Evolutionary conservation across 331 rosid species (phyloP).

Genomic region (Pyrus hybrid): DNA sequence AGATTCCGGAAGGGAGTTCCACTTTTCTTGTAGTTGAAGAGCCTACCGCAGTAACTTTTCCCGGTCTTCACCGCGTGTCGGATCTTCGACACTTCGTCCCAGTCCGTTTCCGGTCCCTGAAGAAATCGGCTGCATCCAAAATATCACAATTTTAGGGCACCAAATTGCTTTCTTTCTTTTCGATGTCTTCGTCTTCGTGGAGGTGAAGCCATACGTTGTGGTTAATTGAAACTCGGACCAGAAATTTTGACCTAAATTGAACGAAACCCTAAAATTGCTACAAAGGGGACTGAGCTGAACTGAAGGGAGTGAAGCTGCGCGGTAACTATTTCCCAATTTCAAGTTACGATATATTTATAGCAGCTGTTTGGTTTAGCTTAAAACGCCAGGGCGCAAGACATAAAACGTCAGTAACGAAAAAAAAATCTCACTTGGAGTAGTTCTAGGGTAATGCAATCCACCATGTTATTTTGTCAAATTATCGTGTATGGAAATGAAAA

Average conservation of each 20-base stretch:
- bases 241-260: background rate
- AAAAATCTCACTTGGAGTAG: background rate
- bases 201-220: background rate
- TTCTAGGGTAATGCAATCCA: background rate
- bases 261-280: too few species aligned
- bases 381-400: background rate
- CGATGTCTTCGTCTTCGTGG: background rate
- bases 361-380: background rate
- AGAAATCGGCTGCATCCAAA: conserved; percentile 83
- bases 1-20: conserved; percentile 96
- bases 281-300: background rate
- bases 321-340: background rate
- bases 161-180: background rate
- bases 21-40: conserved; percentile 89
- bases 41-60: conserved; percentile 72
- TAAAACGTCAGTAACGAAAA: too few species aligned
- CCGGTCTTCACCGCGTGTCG: conserved; percentile 75
- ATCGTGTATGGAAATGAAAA: too few species aligned
- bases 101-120: conserved; percentile 90
- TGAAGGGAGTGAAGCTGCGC: background rate
- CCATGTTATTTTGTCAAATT: background rate
- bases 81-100: conserved; percentile 67
- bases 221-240: background rate
- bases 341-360: background rate
- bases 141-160: background rate